phyloP scores from a whole-genome alignment of 139 green algal genomes.

The Microglena sp. region DNA sequence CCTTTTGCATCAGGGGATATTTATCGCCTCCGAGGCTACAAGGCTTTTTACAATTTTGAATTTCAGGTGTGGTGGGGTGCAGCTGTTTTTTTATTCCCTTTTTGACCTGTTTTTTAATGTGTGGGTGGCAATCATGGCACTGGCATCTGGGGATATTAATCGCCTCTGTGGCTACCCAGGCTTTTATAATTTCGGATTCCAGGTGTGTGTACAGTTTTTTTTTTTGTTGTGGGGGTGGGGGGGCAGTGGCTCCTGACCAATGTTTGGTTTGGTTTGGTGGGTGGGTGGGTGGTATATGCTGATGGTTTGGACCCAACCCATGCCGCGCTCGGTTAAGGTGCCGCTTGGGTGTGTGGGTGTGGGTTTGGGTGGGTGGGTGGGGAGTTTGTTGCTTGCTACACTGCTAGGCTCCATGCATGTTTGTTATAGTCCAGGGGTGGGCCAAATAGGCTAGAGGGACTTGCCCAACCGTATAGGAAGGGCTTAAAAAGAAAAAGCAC shows the following conservation, averaged over 20 bases:
- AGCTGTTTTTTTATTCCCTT: neutral
- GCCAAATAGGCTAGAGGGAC: too few species aligned
- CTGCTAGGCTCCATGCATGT: too few species aligned
- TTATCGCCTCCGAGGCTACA: conserved; percentile 7
- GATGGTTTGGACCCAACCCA: too few species aligned
- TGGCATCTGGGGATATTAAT: conserved; percentile 46
- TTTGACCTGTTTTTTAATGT: too few species aligned
- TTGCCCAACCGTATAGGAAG: too few species aligned
- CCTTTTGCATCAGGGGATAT: conserved; percentile 51
- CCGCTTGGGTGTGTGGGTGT: too few species aligned
- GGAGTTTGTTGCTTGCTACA: too few species aligned
- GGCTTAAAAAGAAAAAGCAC: too few species aligned
- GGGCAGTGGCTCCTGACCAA: neutral
- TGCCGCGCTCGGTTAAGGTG: too few species aligned
- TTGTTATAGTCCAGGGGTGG: too few species aligned
- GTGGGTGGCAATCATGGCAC: conserved; percentile 53
- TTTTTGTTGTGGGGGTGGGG: neutral
- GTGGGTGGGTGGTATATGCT: too few species aligned
- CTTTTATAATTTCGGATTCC: conserved; percentile 14
- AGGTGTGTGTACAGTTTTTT: conserved; percentile 8
- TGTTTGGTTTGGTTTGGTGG: neutral
- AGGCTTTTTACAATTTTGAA: neutral
- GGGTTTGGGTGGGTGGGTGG: too few species aligned
- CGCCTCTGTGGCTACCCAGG: conserved; percentile 7
- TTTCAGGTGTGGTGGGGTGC: conserved; percentile 15